A percentile compares a stretch with the other conserved stretches of the same genome.
Evolutionary conservation across 768 basidiomycete species (phyloP).

Genomic region (Cantharellus anzutake): DNA sequence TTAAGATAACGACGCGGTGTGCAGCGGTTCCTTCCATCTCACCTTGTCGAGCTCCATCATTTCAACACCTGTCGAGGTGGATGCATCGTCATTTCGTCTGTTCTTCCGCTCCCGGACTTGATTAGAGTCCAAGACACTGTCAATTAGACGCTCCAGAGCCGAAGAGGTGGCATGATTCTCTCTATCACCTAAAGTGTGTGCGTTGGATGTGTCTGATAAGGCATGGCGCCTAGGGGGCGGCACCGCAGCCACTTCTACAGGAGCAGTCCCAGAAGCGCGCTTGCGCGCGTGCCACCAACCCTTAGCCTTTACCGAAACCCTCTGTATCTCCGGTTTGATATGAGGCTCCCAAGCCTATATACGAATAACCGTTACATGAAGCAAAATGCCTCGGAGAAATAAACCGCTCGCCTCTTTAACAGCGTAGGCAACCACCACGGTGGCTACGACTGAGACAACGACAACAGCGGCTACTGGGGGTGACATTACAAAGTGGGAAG

Average conservation of each 20-base stretch:
- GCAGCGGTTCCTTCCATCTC: neutral
- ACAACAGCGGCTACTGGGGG: neutral
- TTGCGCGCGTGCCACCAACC: neutral
- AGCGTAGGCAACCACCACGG: neutral
- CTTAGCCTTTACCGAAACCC: neutral
- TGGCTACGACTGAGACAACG: neutral
- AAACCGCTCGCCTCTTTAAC: neutral
- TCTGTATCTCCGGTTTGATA: neutral
- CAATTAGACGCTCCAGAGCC: neutral
- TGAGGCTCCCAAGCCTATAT: neutral
- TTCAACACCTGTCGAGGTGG: neutral
- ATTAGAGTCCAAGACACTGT: neutral
- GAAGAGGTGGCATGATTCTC: neutral
- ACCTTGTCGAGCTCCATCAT: constrained; percentile 1
- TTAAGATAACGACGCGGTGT: neutral
- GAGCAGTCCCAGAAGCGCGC: too few relatives aligned
- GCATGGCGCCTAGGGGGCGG: neutral
- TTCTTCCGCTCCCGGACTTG: neutral
- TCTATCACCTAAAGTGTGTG: too few relatives aligned
- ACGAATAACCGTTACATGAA: neutral
- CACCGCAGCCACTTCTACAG: neutral
- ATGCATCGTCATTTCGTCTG: neutral
- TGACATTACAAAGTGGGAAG: neutral
- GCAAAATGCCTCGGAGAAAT: neutral
- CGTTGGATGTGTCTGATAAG: too few relatives aligned